Base-by-base conservation (phyloP, 2,329 filamentous ascomycete genomes). In the Orbilia ellipsospora region DNA sequence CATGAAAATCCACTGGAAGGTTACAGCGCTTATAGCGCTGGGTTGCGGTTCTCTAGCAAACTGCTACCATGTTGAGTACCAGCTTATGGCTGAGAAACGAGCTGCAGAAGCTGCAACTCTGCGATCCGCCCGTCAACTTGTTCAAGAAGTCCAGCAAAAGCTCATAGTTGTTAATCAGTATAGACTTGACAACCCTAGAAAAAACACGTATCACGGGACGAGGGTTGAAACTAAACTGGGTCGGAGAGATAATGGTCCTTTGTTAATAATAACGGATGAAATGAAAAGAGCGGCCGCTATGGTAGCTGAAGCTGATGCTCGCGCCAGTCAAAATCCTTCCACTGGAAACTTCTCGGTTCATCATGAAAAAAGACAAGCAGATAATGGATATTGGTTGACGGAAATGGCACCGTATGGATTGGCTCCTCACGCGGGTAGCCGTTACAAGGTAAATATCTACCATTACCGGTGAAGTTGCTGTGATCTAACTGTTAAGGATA, bases 231-330 rank as follows among this genome's bases (percentile, higher is more conserved):
- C 13, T 4, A 45, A 45, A 4, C 2, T 45, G 13, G 4, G 42
- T 4, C 12, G 50, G 18, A 16, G 18, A 45, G 42, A 4, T 4
- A 13, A 16, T 6, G 50, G 5, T 23, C 50, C 15, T 6, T 4
- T 12, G 50, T 18, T 54, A 2, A 18, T 18, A 2, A 54, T 54
- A 18, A 54, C 50, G 50, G 50, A 54, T 54, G 50, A 54, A 13
- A 54, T 54, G 50, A 54, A 13, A 54, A 54, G 13, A n/a, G 50
- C 50, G 18, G 50, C 50, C 20, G 50, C 50, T 2, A 3, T 54
- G 18, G 50, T 54, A 18, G 50, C 50, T 7, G 50, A 54, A 18
- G 50, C 50, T 13, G n/a, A 54, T 23, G 50, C 18, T 13, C 50
- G 13, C 15, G n/a, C 4, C 13, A 16, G 10, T 12, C 12, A 45